These are phyloP conservation scores for Penicillium sp. DNA, from an alignment of 2,329 filamentous ascomycete genomes.

Conservation along the genomic window DNA sequence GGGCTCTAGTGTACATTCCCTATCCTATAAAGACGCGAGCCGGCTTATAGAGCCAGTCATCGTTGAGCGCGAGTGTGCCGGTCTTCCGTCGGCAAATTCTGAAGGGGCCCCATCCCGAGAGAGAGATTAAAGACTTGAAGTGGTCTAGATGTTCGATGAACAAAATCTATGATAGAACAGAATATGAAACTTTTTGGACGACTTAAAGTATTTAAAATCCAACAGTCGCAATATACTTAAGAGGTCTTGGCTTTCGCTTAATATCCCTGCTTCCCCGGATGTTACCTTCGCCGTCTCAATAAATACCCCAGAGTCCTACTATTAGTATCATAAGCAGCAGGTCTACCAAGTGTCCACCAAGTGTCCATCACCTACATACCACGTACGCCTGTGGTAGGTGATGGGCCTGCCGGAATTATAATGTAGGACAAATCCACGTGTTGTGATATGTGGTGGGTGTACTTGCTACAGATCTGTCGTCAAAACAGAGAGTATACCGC, in stretches of 20 bases:
- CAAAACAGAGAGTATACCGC: not conserved
- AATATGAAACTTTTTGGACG: not conserved
- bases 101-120: slow-evolving; percentile 8
- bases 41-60: slow-evolving; percentile 14
- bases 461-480: not conserved
- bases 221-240: slow-evolving; percentile 6
- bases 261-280: not conserved
- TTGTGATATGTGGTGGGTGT: not conserved
- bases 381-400: not conserved
- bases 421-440: not conserved
- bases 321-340: not conserved
- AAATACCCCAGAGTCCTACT: not conserved
- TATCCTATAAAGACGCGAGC: not conserved
- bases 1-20: not conserved
- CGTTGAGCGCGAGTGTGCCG: slow-evolving; percentile 15
- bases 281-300: not conserved
- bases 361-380: not conserved
- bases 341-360: not conserved
- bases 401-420: not conserved
- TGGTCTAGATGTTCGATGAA: not conserved
- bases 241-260: slow-evolving; percentile 1
- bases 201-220: not conserved
- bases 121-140: not conserved
- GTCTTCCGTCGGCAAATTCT: slow-evolving; percentile 19
- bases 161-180: not conserved